phyloP scores from a whole-genome alignment of 768 basidiomycete genomes.

The Lentinus brumalis region DNA sequence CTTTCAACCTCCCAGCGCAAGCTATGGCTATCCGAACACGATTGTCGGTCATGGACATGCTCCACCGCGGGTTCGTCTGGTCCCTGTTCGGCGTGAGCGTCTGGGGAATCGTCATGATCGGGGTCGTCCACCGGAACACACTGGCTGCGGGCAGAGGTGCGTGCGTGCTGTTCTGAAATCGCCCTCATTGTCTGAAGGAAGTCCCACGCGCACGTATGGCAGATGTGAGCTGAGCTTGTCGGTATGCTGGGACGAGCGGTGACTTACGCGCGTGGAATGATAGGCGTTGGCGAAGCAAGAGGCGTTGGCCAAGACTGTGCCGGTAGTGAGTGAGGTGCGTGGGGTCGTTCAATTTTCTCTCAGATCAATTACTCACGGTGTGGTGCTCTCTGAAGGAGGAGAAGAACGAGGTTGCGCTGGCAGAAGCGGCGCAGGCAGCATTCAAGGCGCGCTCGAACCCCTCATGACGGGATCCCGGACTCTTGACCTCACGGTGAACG shows the following conservation, averaged over 20 bases:
- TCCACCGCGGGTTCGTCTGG: slow-evolving; percentile 58
- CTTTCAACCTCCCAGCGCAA: background rate
- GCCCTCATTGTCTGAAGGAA: too few species aligned
- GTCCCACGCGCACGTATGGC: too few species aligned
- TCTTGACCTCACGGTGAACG: too few species aligned
- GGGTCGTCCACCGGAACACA: slow-evolving; percentile 55
- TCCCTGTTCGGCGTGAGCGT: slow-evolving; percentile 53
- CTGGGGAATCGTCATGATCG: slow-evolving; percentile 55
- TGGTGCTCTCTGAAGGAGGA: background rate
- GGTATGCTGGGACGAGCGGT: background rate
- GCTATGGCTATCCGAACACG: slow-evolving; percentile 18
- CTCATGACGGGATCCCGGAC: background rate
- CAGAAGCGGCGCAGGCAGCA: slow-evolving; percentile 17
- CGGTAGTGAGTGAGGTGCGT: too few species aligned
- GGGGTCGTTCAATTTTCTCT: too few species aligned
- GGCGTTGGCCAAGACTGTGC: background rate
- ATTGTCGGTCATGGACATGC: slow-evolving; percentile 44
- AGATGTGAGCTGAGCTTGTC: too few species aligned
- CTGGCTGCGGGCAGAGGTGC: slow-evolving; percentile 57
- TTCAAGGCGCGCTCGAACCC: slow-evolving; percentile 6
- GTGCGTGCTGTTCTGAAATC: slow-evolving; percentile 19
- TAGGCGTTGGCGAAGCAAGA: slow-evolving; percentile 17
- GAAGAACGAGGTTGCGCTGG: slow-evolving; percentile 14
- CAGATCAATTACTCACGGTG: too few species aligned
- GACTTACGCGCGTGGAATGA: too few species aligned